Percentiles rank a stretch among this genome's conserved stretches.
Conservation (phyloP, 805 yeast species). For the Hanseniaspora hatyaiensis region DNA sequence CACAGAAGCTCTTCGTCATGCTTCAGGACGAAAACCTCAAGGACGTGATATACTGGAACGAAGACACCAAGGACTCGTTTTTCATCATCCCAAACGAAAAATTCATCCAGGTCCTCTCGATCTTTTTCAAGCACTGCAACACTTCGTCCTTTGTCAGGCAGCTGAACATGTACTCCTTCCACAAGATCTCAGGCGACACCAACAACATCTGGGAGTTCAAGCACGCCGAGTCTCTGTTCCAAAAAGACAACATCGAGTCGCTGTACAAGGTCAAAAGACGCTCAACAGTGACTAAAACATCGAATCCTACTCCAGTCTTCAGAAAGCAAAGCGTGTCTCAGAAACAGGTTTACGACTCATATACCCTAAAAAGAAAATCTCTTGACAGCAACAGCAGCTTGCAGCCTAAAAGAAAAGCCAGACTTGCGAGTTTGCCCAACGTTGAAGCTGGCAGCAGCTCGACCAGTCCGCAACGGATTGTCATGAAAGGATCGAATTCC, state of each 20-base stretch:
- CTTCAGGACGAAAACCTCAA: slow-evolving; percentile 61
- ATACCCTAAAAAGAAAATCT: slow-evolving; percentile 3
- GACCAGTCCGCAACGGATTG: background rate
- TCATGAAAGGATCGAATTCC: no score
- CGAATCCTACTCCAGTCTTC: no score
- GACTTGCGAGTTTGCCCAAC: slow-evolving; percentile 6
- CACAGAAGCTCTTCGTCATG: slow-evolving; percentile 85
- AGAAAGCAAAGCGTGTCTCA: no score
- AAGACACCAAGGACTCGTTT: slow-evolving; percentile 57
- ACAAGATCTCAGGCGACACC: slow-evolving; percentile 38
- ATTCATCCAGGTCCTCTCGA: slow-evolving; percentile 56
- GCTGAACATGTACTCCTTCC: slow-evolving; percentile 73
- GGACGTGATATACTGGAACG: slow-evolving; percentile 75
- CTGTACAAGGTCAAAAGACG: slow-evolving; percentile 69
- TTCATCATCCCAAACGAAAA: slow-evolving; percentile 76
- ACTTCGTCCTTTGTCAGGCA: slow-evolving; percentile 71
- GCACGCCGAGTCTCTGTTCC: slow-evolving; percentile 67
- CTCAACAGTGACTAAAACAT: slow-evolving; percentile 36
- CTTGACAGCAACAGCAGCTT: background rate
- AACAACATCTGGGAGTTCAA: slow-evolving; percentile 68
- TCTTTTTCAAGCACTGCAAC: slow-evolving; percentile 69
- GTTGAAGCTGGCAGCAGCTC: no score
- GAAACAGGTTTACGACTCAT: background rate
- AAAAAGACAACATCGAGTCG: slow-evolving; percentile 67
- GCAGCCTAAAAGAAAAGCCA: background rate